A percentile compares a stretch with the other conserved stretches of the same genome.
phyloP scores from a whole-genome alignment of 192 early-diverging fungal species.

The Jimgerdemannia flammicorona region DNA sequence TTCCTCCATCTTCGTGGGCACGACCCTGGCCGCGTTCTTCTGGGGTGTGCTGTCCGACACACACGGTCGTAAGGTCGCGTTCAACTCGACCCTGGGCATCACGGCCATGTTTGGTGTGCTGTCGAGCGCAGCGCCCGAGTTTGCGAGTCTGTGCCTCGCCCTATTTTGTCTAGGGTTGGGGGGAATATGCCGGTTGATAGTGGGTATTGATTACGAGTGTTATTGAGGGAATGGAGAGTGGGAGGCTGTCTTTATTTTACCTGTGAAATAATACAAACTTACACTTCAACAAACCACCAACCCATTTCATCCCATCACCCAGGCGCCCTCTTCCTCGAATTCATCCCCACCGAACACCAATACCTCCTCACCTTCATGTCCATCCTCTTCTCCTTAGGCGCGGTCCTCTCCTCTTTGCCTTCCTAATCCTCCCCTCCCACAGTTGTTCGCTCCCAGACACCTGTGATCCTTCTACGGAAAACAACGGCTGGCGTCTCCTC shows the following conservation, averaged over 20 bases:
- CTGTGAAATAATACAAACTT: background rate
- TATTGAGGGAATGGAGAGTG: too few species aligned
- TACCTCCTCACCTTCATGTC: conserved; percentile 81
- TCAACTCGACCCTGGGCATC: conserved; percentile 70
- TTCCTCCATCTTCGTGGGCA: background rate
- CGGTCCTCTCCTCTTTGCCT: conserved; percentile 68
- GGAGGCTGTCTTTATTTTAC: too few species aligned
- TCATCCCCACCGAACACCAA: conserved; percentile 73
- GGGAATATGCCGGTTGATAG: conserved; percentile 61
- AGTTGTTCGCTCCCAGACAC: conserved; percentile 54
- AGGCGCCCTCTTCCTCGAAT: conserved; percentile 84
- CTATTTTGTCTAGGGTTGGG: conserved; percentile 68
- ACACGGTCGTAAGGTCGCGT: conserved; percentile 71
- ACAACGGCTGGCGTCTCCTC: conserved; percentile 79
- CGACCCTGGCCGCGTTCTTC: conserved; percentile 62
- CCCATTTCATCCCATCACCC: conserved; percentile 1
- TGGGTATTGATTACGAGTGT: conserved; percentile 10
- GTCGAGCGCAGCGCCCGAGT: conserved; percentile 64
- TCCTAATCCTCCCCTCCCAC: conserved; percentile 59
- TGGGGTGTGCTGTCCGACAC: conserved; percentile 78
- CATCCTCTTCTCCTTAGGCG: conserved; percentile 81
- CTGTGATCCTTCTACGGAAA: conserved; percentile 36
- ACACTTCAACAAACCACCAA: background rate
- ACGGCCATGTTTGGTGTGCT: conserved; percentile 67
- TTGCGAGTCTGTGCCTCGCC: conserved; percentile 55